Evolutionary conservation across 2,329 filamentous ascomycete species (phyloP).

Genomic region (Periglandula ipomoeae): DNA sequence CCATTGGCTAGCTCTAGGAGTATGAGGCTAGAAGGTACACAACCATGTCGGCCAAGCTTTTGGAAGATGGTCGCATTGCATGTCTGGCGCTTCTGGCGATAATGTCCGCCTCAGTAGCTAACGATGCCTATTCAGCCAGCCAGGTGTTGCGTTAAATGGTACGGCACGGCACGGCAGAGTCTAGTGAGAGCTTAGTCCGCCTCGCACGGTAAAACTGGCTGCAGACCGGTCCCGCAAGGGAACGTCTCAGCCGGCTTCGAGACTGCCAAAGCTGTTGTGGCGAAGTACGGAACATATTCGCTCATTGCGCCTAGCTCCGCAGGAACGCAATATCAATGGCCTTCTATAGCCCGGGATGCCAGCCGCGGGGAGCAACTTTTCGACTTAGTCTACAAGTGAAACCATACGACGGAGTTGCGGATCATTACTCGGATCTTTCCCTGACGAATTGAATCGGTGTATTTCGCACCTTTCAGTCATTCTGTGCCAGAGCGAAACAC

Average conservation of each 20-base stretch:
- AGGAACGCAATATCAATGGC: too few species aligned
- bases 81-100: not conserved
- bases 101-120: too few species aligned
- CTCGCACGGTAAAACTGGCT: too few species aligned
- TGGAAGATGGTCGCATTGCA: conserved; percentile 1
- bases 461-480: not conserved
- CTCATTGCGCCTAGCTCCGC: too few species aligned
- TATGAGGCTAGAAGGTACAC: not conserved
- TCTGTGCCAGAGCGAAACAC: not conserved
- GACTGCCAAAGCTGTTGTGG: too few species aligned
- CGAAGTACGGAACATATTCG: too few species aligned
- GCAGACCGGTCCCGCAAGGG: too few species aligned
- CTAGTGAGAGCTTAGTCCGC: not conserved
- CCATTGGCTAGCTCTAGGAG: not conserved
- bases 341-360: too few species aligned
- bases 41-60: not conserved
- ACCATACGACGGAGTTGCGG: not conserved
- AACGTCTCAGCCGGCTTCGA: too few species aligned
- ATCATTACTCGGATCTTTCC: not conserved
- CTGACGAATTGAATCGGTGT: not conserved
- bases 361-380: too few species aligned
- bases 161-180: not conserved
- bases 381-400: too few species aligned
- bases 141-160: not conserved
- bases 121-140: not conserved